These are phyloP conservation scores for Vickermania spadyakhi DNA, from an alignment of 208 protist genomes.

Conservation along the genomic window DNA sequence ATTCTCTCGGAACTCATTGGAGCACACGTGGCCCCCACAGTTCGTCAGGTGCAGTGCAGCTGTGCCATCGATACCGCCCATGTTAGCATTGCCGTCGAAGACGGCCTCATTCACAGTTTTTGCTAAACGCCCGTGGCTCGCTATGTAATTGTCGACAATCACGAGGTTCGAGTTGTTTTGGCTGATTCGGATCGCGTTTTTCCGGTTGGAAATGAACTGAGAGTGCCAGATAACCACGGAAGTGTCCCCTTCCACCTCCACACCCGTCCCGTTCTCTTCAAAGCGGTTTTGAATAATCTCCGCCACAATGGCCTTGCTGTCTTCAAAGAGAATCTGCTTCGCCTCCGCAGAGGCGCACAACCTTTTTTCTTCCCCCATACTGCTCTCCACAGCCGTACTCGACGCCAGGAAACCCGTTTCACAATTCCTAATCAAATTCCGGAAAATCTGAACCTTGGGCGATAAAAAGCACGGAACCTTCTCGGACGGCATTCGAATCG, in stretches of 20 bases:
- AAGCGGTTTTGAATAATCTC: slow-evolving; percentile 15
- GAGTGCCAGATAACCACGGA: slow-evolving; percentile 13
- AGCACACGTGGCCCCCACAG: slow-evolving; percentile 15
- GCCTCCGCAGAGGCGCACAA: neutral
- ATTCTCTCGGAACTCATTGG: slow-evolving; percentile 21
- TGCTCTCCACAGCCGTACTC: neutral
- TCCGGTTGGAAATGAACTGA: slow-evolving; percentile 14
- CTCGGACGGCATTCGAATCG: neutral
- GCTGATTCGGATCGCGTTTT: slow-evolving; percentile 12
- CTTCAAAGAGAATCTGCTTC: neutral
- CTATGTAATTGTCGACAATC: slow-evolving; percentile 21
- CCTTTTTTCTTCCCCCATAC: neutral
- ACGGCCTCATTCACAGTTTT: neutral
- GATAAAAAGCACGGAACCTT: neutral
- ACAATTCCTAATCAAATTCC: slow-evolving; percentile 16
- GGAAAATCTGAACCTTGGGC: slow-evolving; percentile 10
- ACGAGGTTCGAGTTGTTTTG: slow-evolving; percentile 9
- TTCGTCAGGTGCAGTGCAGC: slow-evolving; percentile 15
- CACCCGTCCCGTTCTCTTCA: slow-evolving; percentile 14
- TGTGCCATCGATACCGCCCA: neutral
- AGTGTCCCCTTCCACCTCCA: slow-evolving; percentile 6
- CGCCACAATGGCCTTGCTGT: neutral
- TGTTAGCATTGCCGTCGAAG: neutral
- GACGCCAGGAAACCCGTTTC: slow-evolving; percentile 8
- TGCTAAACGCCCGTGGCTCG: slow-evolving; percentile 2